phyloP scores from a whole-genome alignment of 441 rosid genomes.

The Populus hybrid region DNA sequence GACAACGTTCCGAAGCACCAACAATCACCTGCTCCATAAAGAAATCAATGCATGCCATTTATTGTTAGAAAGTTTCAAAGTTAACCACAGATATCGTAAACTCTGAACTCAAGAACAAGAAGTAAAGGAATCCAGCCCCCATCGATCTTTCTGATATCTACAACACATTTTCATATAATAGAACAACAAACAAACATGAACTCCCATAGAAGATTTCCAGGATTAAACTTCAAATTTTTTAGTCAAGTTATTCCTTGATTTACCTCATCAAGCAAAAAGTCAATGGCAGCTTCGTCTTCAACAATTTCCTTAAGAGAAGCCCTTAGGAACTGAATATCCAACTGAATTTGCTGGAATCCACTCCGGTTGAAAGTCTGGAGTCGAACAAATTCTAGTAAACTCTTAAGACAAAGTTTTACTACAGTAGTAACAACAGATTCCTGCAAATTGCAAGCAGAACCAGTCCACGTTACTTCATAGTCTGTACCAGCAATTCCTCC shows the following conservation, averaged over 20 bases:
- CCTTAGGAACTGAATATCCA: slow-evolving; percentile 93
- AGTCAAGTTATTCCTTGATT: slow-evolving; percentile 13
- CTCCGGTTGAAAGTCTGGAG: slow-evolving; percentile 92
- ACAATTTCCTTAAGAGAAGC: slow-evolving; percentile 64
- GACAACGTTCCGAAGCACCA: slow-evolving; percentile 93
- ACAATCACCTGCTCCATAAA: slow-evolving; percentile 71
- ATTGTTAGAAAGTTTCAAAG: slow-evolving; percentile 5
- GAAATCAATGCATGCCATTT: slow-evolving; percentile 9
- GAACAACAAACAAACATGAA: not conserved
- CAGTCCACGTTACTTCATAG: slow-evolving; percentile 17
- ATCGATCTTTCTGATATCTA: not conserved
- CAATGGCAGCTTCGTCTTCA: slow-evolving; percentile 87
- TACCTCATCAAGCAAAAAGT: slow-evolving; percentile 98
- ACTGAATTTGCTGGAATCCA: slow-evolving; percentile 97
- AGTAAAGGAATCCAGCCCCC: not conserved
- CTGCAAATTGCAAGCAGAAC: slow-evolving; percentile 43
- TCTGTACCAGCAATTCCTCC: slow-evolving; percentile 3
- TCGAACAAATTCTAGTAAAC: slow-evolving; percentile 95
- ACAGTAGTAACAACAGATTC: slow-evolving; percentile 74
- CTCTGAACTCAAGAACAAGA: not conserved
- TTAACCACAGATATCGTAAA: not conserved
- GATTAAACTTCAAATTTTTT: not conserved
- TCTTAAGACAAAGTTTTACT: slow-evolving; percentile 83
- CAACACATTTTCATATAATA: not conserved
- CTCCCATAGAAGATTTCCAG: not conserved